Base-by-base conservation (phyloP, 202 grass and related monocot genomes). In the Digitaria exilis region DNA sequence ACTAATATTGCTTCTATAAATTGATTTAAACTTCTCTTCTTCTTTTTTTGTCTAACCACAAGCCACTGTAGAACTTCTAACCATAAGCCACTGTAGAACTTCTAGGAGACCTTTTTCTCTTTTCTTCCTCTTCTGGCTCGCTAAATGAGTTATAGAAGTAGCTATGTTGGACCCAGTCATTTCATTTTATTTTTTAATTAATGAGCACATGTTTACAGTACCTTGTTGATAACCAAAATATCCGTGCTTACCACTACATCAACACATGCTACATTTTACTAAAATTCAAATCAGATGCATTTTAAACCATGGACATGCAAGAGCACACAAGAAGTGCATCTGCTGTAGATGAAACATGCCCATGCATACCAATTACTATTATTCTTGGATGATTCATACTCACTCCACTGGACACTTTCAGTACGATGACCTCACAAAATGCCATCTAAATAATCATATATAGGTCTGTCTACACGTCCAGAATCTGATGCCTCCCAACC, bases 251-350 rank as follows among this genome's bases (percentile, higher is more conserved):
- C 10, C 55, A 73, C 31, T 26, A 16, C 9, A 42, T 68, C 8
- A 4, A 7, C 45, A 28, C 10, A 88, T n/a, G 71, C 66, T 78
- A 79, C 74, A 79, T 84, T 84, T 48, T 37, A 57, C 71, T 19
- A 19, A 74, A 80, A 12, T 80, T 48, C 32, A 15, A 57, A 73
- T 56, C 19, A 6, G 18, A 64, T 6, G 17, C 9, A 4, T 35
- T 34, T 25, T 46, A 45, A 31, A 4, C 39, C 3, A 46, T 80
- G 26, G 41, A 11, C 60, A 34, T 57, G 50, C 78, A 29, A 22
- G 5, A 69, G 78, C 49, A 69, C 5, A 30, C 24, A 34, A 45
- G 24, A 19, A 12, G 26, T 22, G 26, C 48, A 45, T 34, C 37
- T 73, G 1, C 3, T 65, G 32, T 14, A 57, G 35, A 55, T 73